Conservation (phyloP, 2,329 filamentous ascomycete species). For the Fusarium citri region DNA sequence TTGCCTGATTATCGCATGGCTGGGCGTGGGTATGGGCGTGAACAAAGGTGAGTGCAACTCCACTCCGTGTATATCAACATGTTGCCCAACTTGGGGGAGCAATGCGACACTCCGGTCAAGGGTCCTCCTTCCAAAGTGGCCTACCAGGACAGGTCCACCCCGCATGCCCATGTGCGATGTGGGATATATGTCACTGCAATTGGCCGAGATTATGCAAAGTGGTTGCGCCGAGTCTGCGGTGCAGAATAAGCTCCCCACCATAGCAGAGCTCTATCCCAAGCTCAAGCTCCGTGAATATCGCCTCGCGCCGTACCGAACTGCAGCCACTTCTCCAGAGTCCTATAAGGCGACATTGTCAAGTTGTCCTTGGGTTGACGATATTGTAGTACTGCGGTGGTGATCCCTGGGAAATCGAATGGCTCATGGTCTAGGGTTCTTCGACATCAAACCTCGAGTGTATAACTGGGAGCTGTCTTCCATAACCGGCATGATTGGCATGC, state of each 20-base stretch:
- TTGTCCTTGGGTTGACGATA: background rate
- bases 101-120: slow-evolving; percentile 22
- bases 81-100: slow-evolving; percentile 14
- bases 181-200: slow-evolving; percentile 23
- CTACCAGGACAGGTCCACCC: slow-evolving; percentile 25
- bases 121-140: slow-evolving; percentile 18
- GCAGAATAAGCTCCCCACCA: slow-evolving; percentile 29
- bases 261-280: slow-evolving; percentile 17
- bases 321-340: slow-evolving; percentile 10
- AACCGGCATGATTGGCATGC: slow-evolving; percentile 26
- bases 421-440: slow-evolving; percentile 1
- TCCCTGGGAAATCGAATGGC: slow-evolving; percentile 11
- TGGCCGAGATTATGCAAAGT: slow-evolving; percentile 27
- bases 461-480: slow-evolving; percentile 13
- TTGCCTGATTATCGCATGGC: slow-evolving; percentile 44
- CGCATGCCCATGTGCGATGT: slow-evolving; percentile 34
- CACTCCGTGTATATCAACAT: slow-evolving; percentile 34
- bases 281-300: slow-evolving; percentile 19
- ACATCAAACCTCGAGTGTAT: slow-evolving; percentile 3
- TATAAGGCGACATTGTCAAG: background rate
- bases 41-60: slow-evolving; percentile 24
- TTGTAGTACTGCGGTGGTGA: slow-evolving; percentile 28
- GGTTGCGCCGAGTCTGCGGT: slow-evolving; percentile 28
- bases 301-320: slow-evolving; percentile 32
- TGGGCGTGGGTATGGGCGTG: slow-evolving; percentile 34